Conservation (phyloP, 805 yeast genomes). For the Schizosaccharomyces japonicus region DNA sequence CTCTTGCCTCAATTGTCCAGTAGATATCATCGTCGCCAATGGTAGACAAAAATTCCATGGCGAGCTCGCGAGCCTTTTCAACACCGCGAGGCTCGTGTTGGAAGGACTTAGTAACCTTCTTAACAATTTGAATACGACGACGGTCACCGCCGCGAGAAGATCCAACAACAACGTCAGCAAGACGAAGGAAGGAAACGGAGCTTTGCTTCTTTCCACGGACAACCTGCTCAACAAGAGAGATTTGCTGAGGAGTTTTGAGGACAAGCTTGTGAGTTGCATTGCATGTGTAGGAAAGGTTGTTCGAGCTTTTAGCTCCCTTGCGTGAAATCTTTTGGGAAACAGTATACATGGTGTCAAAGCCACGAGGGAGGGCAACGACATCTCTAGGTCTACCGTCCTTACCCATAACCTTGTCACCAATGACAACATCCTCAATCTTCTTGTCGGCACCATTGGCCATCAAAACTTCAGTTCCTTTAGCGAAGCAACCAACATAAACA, state of each 20-base stretch:
- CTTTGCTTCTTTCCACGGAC: slow-evolving; percentile 6
- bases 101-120: not conserved
- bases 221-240: slow-evolving; percentile 13
- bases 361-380: slow-evolving; percentile 23
- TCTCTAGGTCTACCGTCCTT: slow-evolving; percentile 21
- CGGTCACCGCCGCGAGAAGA: not conserved
- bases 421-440: slow-evolving; percentile 17
- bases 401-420: slow-evolving; percentile 23
- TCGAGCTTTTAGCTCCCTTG: slow-evolving; percentile 11
- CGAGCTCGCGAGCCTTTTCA: not conserved
- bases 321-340: slow-evolving; percentile 17
- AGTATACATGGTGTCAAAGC: slow-evolving; percentile 21
- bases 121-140: not conserved
- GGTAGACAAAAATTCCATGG: no score
- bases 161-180: not conserved
- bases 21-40: not conserved
- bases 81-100: no score
- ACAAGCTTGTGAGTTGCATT: slow-evolving; percentile 21
- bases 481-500: slow-evolving; percentile 59
- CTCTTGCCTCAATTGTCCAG: slow-evolving; percentile 7
- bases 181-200: not conserved
- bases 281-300: slow-evolving; percentile 16
- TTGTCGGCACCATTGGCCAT: slow-evolving; percentile 22
- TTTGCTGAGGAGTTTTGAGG: slow-evolving; percentile 19
- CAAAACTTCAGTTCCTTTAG: slow-evolving; percentile 16